Evolutionary conservation across 495 filamentous ascomycete genomes (phyloP).

Genomic region (Hypoxylon lienhwacheense): DNA sequence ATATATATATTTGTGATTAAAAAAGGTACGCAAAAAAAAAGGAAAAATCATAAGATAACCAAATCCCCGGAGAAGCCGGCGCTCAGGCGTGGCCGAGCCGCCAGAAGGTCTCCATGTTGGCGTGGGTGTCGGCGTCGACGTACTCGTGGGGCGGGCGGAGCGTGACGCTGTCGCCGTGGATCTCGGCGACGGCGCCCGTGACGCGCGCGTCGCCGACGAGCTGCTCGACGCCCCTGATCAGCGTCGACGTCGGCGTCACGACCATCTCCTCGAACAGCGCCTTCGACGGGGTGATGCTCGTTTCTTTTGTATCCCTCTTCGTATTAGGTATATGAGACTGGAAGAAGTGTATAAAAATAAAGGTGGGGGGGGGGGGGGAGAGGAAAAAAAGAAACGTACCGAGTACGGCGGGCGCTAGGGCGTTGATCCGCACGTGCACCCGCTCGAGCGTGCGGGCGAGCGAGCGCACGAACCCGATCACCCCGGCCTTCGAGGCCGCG

Average conservation of each 20-base stretch:
- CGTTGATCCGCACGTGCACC: conserved; percentile 56
- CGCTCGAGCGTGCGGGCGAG: conserved; percentile 43
- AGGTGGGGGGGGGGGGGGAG: background rate
- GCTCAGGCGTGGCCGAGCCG: conserved; percentile 21
- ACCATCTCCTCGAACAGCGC: conserved; percentile 54
- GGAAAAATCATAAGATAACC: too few relatives aligned
- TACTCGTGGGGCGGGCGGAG: conserved; percentile 51
- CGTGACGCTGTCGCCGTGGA: conserved; percentile 58
- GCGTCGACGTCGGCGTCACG: conserved; percentile 56
- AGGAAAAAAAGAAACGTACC: conserved; percentile 37
- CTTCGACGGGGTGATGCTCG: conserved; percentile 48
- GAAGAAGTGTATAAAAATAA: too few relatives aligned
- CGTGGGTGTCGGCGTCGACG: conserved; percentile 54
- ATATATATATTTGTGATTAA: too few relatives aligned
- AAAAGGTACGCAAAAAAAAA: too few relatives aligned
- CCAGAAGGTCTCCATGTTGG: conserved; percentile 49
- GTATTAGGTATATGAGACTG: too few relatives aligned
- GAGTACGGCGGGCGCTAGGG: conserved; percentile 55
- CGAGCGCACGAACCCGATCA: conserved; percentile 56
- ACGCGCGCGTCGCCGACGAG: conserved; percentile 47
- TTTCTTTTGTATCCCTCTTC: too few relatives aligned
- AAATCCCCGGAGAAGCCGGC: background rate
- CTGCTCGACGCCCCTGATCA: conserved; percentile 47
- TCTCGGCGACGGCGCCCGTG: conserved; percentile 54
- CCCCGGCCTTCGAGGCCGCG: conserved; percentile 53